Percentiles rank a stretch among this genome's conserved stretches.
phyloP scores from a whole-genome alignment of 2,329 filamentous ascomycete genomes.

The Canariomyces notabilis region DNA sequence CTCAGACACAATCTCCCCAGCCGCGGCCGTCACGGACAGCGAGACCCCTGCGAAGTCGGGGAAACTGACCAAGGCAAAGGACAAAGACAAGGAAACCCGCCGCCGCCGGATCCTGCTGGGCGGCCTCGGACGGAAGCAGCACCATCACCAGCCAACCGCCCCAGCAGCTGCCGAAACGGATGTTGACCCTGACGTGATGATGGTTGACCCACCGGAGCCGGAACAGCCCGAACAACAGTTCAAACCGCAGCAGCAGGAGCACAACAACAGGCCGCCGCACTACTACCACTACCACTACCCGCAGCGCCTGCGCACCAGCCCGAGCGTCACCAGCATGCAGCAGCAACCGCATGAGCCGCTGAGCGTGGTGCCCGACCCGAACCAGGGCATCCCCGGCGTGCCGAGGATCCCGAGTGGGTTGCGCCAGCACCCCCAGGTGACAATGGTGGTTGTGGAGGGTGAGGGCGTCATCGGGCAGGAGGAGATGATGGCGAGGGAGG shows the following conservation, averaged over 20 bases:
- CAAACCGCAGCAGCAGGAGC: not conserved
- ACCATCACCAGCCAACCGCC: not conserved
- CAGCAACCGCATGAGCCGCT: constrained; percentile 29
- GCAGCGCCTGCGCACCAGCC: constrained; percentile 1
- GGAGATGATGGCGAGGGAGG: not conserved
- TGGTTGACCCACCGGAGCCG: constrained; percentile 16
- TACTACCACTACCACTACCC: constrained; percentile 7
- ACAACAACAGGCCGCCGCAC: not conserved
- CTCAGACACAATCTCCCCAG: constrained; percentile 17
- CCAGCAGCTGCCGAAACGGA: not conserved
- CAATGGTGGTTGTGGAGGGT: not conserved
- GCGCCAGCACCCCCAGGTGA: not conserved
- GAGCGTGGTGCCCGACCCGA: constrained; percentile 41
- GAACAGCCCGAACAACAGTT: constrained; percentile 3
- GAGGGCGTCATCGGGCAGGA: too few species aligned
- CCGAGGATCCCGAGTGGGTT: constrained; percentile 36
- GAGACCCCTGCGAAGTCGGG: constrained; percentile 17
- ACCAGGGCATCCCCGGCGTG: constrained; percentile 43
- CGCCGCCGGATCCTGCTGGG: constrained; percentile 10
- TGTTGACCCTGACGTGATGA: constrained; percentile 17
- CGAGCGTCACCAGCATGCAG: not conserved
- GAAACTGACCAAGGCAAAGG: constrained; percentile 16
- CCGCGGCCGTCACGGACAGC: constrained; percentile 17
- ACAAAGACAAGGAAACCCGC: not conserved
- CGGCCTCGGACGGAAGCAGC: constrained; percentile 5